These are phyloP conservation scores for Linaria vulgaris DNA, from an alignment of 257 asterid genomes.

Conservation along the genomic window DNA sequence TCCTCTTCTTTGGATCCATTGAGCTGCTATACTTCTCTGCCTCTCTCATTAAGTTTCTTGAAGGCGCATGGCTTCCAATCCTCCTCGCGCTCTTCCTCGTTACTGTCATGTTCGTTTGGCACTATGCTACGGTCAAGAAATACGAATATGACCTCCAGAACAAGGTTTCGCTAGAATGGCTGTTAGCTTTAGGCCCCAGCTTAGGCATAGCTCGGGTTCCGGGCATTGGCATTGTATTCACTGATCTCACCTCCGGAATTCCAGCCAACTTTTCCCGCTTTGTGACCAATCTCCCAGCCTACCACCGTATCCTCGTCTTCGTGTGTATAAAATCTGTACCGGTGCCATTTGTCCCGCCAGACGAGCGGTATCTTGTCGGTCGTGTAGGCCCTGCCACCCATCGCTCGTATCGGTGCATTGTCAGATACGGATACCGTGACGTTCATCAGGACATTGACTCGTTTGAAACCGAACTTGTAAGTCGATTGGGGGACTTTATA, in stretches of 20 bases:
- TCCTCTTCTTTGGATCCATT: constrained; percentile 81
- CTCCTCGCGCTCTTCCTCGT: constrained; percentile 91
- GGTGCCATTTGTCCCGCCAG: constrained; percentile 80
- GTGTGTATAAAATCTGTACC: constrained; percentile 89
- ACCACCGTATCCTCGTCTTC: constrained; percentile 82
- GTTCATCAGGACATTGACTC: constrained; percentile 94
- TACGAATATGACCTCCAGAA: constrained; percentile 92
- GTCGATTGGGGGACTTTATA: constrained; percentile 65
- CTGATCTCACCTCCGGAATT: constrained; percentile 89
- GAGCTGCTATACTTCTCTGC: constrained; percentile 91
- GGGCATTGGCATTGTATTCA: constrained; percentile 85
- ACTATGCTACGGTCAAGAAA: constrained; percentile 77
- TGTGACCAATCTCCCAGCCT: constrained; percentile 94
- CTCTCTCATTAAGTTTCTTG: constrained; percentile 82
- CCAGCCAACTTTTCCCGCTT: constrained; percentile 96
- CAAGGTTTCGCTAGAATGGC: constrained; percentile 90
- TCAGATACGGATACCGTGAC: constrained; percentile 87
- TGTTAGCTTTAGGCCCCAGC: constrained; percentile 94
- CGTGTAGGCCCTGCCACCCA: constrained; percentile 91
- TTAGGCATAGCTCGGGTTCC: constrained; percentile 93
- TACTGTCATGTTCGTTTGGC: constrained; percentile 95
- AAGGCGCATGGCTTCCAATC: constrained; percentile 99
- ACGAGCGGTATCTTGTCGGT: constrained; percentile 83
- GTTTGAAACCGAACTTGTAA: constrained; percentile 68
- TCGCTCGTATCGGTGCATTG: constrained; percentile 89